Percentiles rank a stretch among this genome's conserved stretches.
Conservation (phyloP, 2,329 filamentous ascomycete species). For the Ophiobolus disseminans region DNA sequence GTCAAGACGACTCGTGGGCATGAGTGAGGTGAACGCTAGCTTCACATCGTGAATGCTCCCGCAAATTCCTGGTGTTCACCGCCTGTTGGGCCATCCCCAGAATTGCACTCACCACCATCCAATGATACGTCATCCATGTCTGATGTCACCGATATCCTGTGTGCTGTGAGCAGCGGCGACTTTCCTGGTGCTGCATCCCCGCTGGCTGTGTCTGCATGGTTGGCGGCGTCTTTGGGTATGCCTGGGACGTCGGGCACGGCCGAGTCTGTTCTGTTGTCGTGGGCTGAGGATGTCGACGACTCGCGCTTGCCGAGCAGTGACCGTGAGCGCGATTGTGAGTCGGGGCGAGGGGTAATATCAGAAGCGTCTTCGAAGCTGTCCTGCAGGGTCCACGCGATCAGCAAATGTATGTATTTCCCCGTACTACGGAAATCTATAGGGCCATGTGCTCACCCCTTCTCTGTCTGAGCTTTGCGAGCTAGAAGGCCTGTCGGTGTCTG, state of each 20-base stretch:
- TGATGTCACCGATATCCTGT: constrained; percentile 63
- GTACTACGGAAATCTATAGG: not conserved
- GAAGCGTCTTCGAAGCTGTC: constrained; percentile 84
- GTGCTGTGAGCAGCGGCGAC: constrained; percentile 61
- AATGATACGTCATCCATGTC: constrained; percentile 71
- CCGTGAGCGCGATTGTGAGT: constrained; percentile 54
- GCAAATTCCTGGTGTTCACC: too few relatives aligned
- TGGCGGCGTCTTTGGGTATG: constrained; percentile 14
- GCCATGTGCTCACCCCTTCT: constrained; percentile 30
- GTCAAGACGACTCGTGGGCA: too few relatives aligned
- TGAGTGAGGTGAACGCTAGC: too few relatives aligned
- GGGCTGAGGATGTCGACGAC: constrained; percentile 43
- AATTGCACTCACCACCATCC: constrained; percentile 58
- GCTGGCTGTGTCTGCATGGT: constrained; percentile 17
- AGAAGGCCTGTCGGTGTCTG: constrained; percentile 31
- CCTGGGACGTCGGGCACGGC: constrained; percentile 29
- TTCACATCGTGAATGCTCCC: too few relatives aligned
- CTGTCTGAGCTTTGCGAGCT: constrained; percentile 44
- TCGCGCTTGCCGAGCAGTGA: constrained; percentile 59
- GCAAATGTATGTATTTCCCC: constrained; percentile 4
- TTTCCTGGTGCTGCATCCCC: constrained; percentile 47
- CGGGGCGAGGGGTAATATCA: constrained; percentile 59
- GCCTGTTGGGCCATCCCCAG: constrained; percentile 8
- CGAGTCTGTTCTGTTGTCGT: constrained; percentile 27
- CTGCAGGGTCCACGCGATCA: constrained; percentile 51